Percentiles rank a stretch among this genome's conserved stretches.
Conservation (phyloP, 23 red algal genomes). For the Cyanidioschyzon merolae region DNA sequence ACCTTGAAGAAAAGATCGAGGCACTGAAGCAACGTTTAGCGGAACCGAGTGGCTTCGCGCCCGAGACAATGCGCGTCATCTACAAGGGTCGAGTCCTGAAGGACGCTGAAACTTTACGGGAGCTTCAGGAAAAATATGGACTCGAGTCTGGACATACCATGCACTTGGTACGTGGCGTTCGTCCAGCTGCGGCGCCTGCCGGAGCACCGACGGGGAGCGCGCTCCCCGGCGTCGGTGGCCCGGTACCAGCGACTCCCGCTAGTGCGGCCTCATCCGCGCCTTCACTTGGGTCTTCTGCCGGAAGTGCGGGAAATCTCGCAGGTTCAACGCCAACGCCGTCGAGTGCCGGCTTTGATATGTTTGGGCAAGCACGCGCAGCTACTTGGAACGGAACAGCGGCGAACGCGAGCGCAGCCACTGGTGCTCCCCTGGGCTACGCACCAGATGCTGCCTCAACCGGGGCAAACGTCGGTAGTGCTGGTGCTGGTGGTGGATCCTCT, state of each 20-base stretch:
- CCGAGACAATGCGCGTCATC: constrained; percentile 69
- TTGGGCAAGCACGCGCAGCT: not conserved
- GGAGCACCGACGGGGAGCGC: not conserved
- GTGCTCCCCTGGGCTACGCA: not conserved
- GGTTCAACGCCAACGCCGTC: constrained; percentile 1
- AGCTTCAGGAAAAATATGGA: constrained; percentile 70
- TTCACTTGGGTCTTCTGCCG: not conserved
- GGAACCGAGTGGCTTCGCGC: constrained; percentile 42
- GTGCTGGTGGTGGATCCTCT: not conserved
- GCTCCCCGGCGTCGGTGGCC: not conserved
- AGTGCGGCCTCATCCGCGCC: not conserved
- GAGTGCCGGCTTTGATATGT: not conserved
- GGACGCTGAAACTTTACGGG: constrained; percentile 55
- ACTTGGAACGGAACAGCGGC: constrained; percentile 12
- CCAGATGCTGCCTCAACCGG: not conserved
- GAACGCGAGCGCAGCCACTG: not conserved
- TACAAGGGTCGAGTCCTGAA: constrained; percentile 96
- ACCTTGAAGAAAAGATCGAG: constrained; percentile 55
- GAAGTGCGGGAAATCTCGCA: not conserved
- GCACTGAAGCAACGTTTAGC: constrained; percentile 64
- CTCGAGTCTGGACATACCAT: constrained; percentile 87
- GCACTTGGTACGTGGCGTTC: constrained; percentile 67
- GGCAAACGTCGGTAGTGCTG: not conserved
- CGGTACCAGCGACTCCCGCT: constrained; percentile 3
- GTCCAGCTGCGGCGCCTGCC: constrained; percentile 15